Conservation (phyloP, 2,329 filamentous ascomycete species). For the Aureobasidium vineae region DNA sequence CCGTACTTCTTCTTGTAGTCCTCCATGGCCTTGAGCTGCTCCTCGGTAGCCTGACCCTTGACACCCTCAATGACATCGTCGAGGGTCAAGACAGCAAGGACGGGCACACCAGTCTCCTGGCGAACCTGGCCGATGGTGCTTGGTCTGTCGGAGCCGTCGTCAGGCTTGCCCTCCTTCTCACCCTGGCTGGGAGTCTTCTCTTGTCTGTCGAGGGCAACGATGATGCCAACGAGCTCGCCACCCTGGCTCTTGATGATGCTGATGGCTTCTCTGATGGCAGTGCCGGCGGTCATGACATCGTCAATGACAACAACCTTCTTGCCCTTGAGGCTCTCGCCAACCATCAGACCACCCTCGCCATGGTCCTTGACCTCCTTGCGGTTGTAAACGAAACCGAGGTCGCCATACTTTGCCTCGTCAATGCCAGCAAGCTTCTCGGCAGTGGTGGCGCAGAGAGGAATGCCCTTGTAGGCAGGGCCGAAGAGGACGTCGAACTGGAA, state of each 20-base stretch:
- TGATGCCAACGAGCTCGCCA: slow-evolving; percentile 78
- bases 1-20: slow-evolving; percentile 60
- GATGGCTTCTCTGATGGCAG: slow-evolving; percentile 89
- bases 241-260: slow-evolving; percentile 84
- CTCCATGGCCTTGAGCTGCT: slow-evolving; percentile 59
- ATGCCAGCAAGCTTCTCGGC: slow-evolving; percentile 71
- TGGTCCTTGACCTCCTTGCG: slow-evolving; percentile 96
- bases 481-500: slow-evolving; percentile 81
- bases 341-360: slow-evolving; percentile 90
- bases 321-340: slow-evolving; percentile 79
- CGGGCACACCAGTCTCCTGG: slow-evolving; percentile 79
- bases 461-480: slow-evolving; percentile 94
- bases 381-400: slow-evolving; percentile 84
- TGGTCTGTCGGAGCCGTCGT: slow-evolving; percentile 66
- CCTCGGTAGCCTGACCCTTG: slow-evolving; percentile 45
- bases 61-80: slow-evolving; percentile 65
- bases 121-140: slow-evolving; percentile 85
- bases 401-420: slow-evolving; percentile 63
- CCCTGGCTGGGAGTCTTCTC: slow-evolving; percentile 68
- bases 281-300: slow-evolving; percentile 95
- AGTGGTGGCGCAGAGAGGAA: slow-evolving; percentile 79
- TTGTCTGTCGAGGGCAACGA: slow-evolving; percentile 84
- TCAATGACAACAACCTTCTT: slow-evolving; percentile 89
- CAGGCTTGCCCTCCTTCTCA: slow-evolving; percentile 45
- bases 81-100: slow-evolving; percentile 78